These are phyloP conservation scores for Ilex paraguariensis DNA, from an alignment of 305 asterid species.

Conservation along the genomic window DNA sequence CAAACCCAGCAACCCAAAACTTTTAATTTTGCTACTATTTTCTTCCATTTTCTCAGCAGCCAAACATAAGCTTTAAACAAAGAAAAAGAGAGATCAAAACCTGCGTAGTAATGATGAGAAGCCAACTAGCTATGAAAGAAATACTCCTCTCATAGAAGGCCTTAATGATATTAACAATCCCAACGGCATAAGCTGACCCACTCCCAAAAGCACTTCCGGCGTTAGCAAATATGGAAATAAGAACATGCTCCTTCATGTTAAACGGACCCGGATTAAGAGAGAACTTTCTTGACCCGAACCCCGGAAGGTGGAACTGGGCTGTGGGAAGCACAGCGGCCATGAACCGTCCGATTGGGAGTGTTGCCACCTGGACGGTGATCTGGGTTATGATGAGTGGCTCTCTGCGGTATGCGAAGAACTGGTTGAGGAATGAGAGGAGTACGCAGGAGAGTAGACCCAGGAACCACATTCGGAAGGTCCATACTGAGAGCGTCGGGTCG, in stretches of 20 bases:
- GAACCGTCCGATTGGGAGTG: slow-evolving; percentile 62
- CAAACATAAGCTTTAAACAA: background rate
- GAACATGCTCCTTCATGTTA: slow-evolving; percentile 79
- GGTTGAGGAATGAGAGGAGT: slow-evolving; percentile 56
- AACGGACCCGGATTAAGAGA: slow-evolving; percentile 82
- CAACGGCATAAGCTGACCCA: slow-evolving; percentile 69
- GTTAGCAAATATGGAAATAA: slow-evolving; percentile 71
- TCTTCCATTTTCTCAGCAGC: background rate
- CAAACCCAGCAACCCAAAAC: too few species aligned
- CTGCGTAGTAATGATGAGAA: slow-evolving; percentile 36
- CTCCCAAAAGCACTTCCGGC: slow-evolving; percentile 53
- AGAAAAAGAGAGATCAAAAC: slow-evolving; percentile 1
- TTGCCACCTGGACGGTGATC: slow-evolving; percentile 59
- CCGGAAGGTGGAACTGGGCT: slow-evolving; percentile 43
- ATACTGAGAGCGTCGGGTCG: slow-evolving; percentile 57
- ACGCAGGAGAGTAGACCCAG: slow-evolving; percentile 47
- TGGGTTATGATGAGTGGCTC: slow-evolving; percentile 48
- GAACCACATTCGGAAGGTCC: slow-evolving; percentile 80
- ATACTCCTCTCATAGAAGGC: slow-evolving; percentile 55
- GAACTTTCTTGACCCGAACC: slow-evolving; percentile 45
- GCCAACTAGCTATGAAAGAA: slow-evolving; percentile 48
- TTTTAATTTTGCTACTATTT: background rate
- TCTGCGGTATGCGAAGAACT: slow-evolving; percentile 53
- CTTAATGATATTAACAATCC: slow-evolving; percentile 58
- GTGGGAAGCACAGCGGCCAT: slow-evolving; percentile 61